These are phyloP conservation scores for Metarhizium brunneum DNA, from an alignment of 2,329 filamentous ascomycete species.

Conservation along the genomic window DNA sequence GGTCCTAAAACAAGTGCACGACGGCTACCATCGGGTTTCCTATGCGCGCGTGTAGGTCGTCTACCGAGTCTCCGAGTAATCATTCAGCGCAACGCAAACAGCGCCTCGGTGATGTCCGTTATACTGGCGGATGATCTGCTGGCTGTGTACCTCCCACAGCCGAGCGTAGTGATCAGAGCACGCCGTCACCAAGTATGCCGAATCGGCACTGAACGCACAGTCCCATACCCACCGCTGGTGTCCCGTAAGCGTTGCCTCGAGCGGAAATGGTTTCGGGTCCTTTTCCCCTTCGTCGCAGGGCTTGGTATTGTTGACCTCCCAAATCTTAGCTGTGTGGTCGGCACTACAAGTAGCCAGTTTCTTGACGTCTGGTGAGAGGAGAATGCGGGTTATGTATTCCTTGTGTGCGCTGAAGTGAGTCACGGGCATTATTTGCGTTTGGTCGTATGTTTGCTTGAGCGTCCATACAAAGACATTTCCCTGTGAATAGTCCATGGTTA, in stretches of 20 bases:
- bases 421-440: conserved; percentile 76
- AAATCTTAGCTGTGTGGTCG: conserved; percentile 91
- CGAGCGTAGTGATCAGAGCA: conserved; percentile 91
- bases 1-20: background rate
- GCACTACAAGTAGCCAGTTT: conserved; percentile 90
- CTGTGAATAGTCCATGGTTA: conserved; percentile 32
- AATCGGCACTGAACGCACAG: conserved; percentile 89
- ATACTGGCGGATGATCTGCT: conserved; percentile 88
- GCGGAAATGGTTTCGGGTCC: conserved; percentile 54
- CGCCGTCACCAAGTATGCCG: conserved; percentile 84
- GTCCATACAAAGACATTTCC: conserved; percentile 98
- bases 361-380: conserved; percentile 87
- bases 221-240: conserved; percentile 98
- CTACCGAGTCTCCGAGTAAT: conserved; percentile 55
- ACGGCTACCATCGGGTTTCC: background rate
- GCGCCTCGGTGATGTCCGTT: conserved; percentile 89
- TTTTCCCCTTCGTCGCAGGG: conserved; percentile 24
- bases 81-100: conserved; percentile 87
- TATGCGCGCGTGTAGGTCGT: too few species aligned
- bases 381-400: conserved; percentile 84
- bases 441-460: conserved; percentile 73
- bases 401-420: conserved; percentile 86
- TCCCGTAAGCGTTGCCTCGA: conserved; percentile 79
- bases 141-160: conserved; percentile 79
- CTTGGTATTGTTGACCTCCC: conserved; percentile 73